A percentile compares a stretch with the other conserved stretches of the same genome.
These are phyloP conservation scores for Venturia oleaginea DNA, from an alignment of 2,329 filamentous ascomycete genomes.

Conservation along the genomic window DNA sequence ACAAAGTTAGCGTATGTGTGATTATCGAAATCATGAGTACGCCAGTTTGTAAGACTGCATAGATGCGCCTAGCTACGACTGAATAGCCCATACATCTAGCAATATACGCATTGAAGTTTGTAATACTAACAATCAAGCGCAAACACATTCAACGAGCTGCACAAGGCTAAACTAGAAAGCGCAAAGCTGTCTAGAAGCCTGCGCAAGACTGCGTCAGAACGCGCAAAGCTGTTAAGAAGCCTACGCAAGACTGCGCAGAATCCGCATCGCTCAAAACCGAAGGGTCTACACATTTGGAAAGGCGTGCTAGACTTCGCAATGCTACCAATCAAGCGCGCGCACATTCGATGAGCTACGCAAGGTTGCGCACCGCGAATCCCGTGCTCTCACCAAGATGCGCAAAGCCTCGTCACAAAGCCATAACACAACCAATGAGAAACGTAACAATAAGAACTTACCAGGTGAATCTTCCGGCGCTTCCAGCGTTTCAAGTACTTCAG, in stretches of 20 bases:
- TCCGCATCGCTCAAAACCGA: too few relatives aligned
- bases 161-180: neutral
- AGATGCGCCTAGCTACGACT: too few relatives aligned
- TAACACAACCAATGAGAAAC: neutral
- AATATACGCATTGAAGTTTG: neutral
- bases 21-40: constrained; percentile 15
- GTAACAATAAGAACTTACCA: constrained; percentile 16
- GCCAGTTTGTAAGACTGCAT: neutral
- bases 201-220: too few relatives aligned
- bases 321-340: too few relatives aligned
- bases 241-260: too few relatives aligned
- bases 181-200: too few relatives aligned
- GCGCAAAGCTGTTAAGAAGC: too few relatives aligned
- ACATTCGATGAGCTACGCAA: too few relatives aligned
- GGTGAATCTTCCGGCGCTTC: constrained; percentile 24
- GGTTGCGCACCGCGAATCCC: neutral
- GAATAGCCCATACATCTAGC: neutral
- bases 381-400: neutral
- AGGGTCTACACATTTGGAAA: too few relatives aligned
- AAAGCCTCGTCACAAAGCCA: neutral
- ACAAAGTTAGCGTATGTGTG: constrained; percentile 37
- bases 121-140: neutral
- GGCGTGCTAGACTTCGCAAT: too few relatives aligned
- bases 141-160: neutral
- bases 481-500: constrained; percentile 10